Evolutionary conservation across 768 basidiomycete species (phyloP).

Genomic region (Serendipita sp.): DNA sequence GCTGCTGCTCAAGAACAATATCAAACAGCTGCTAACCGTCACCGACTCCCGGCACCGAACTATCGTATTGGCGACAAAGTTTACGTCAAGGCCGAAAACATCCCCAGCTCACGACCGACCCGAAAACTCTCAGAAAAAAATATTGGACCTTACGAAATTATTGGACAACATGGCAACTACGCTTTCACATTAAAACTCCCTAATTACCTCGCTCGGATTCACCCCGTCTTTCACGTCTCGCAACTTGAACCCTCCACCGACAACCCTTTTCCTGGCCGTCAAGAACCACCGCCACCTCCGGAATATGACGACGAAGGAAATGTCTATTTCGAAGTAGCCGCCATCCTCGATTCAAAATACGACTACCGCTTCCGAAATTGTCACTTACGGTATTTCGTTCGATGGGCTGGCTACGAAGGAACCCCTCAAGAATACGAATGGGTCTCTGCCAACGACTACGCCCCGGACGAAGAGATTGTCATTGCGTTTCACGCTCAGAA

Average conservation of each 20-base stretch:
- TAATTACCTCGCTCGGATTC: too few relatives aligned
- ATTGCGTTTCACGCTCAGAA: background rate
- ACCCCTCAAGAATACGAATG: background rate
- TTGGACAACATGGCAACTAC: background rate
- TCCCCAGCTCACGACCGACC: background rate
- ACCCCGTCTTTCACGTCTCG: too few relatives aligned
- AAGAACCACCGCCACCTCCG: conserved; percentile 10
- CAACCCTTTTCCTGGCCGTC: conserved; percentile 10
- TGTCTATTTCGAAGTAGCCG: conserved; percentile 9
- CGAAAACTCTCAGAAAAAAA: conserved; percentile 14
- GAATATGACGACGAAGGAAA: conserved; percentile 8
- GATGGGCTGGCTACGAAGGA: background rate
- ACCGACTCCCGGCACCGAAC: background rate
- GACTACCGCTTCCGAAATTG: background rate
- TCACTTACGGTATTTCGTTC: background rate
- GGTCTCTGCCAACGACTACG: background rate
- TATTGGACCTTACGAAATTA: conserved; percentile 13
- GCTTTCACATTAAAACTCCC: background rate
- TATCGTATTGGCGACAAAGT: background rate
- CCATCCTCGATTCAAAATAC: background rate
- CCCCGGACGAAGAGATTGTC: background rate
- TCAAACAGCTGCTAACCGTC: conserved; percentile 10
- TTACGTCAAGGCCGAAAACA: conserved; percentile 1
- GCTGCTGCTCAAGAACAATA: conserved; percentile 10
- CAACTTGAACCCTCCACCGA: background rate